A percentile compares a stretch with the other conserved stretches of the same genome.
phyloP scores from a whole-genome alignment of 192 early-diverging fungal species.

The Dissophora globulifera region DNA sequence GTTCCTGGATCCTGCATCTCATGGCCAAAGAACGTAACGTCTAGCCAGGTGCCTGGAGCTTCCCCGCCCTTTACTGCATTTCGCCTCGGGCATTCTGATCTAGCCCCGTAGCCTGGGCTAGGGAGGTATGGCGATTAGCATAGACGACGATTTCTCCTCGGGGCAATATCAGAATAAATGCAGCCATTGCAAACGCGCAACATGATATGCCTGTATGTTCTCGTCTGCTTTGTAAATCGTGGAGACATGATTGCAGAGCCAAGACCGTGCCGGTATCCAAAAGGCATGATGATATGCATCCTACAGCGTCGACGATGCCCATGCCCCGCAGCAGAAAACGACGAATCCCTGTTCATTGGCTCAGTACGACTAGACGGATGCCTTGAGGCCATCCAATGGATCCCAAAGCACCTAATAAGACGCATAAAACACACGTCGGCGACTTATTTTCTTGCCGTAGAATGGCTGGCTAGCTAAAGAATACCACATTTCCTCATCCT shows the following conservation, averaged over 20 bases:
- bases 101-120: no score
- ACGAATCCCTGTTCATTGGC: constrained; percentile 60
- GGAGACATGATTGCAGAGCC: constrained; percentile 33
- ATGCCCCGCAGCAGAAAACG: constrained; percentile 53
- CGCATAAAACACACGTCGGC: background rate
- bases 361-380: constrained; percentile 49
- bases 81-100: no score
- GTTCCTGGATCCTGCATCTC: no score
- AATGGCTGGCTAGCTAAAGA: background rate
- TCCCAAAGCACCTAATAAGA: constrained; percentile 8
- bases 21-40: no score
- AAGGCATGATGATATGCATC: constrained; percentile 44
- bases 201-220: constrained; percentile 34
- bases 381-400: constrained; percentile 56
- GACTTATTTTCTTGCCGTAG: background rate
- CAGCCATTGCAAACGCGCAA: constrained; percentile 21
- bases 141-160: constrained; percentile 17
- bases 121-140: no score
- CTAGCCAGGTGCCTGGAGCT: no score
- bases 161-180: constrained; percentile 20
- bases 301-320: constrained; percentile 57
- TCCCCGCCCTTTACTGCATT: no score
- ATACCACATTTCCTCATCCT: constrained; percentile 26
- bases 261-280: constrained; percentile 39
- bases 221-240: constrained; percentile 34